phyloP scores from a whole-genome alignment of 352 stramenopile genomes.

The Phytopythium litorale region DNA sequence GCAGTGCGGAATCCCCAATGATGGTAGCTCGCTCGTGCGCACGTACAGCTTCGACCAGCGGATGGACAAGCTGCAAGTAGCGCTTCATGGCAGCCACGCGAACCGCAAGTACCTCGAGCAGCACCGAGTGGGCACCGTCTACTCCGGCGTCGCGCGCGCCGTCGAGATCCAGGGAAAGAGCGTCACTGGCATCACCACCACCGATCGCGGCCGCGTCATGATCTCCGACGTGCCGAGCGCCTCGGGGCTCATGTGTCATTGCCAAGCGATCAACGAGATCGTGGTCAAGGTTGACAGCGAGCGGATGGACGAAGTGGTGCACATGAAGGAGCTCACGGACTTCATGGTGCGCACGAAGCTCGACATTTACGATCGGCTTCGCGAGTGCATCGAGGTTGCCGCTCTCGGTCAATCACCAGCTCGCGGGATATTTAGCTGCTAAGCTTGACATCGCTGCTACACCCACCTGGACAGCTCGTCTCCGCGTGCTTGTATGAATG shows the following conservation, averaged over 20 bases:
- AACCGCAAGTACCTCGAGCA: constrained; percentile 8
- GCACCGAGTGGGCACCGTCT: background rate
- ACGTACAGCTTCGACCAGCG: background rate
- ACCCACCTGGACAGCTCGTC: too few relatives aligned
- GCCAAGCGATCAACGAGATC: background rate
- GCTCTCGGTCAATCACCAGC: background rate
- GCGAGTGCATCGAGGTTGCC: background rate
- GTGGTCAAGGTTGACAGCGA: background rate
- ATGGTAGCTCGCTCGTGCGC: background rate
- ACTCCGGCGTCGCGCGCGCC: constrained; percentile 1
- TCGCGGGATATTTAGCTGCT: background rate
- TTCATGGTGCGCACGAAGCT: background rate
- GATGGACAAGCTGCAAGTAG: background rate
- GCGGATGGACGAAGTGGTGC: background rate
- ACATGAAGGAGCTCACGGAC: background rate
- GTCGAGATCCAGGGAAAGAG: background rate
- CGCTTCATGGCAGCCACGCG: background rate
- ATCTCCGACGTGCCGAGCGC: background rate
- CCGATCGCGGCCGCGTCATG: constrained; percentile 3
- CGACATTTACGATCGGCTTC: background rate
- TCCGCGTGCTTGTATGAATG: too few relatives aligned
- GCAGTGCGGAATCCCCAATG: background rate
- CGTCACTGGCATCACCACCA: background rate
- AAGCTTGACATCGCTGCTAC: background rate
- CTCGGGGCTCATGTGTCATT: background rate